phyloP scores from a whole-genome alignment of 2,329 filamentous ascomycete genomes.

The Aspergillus persii region DNA sequence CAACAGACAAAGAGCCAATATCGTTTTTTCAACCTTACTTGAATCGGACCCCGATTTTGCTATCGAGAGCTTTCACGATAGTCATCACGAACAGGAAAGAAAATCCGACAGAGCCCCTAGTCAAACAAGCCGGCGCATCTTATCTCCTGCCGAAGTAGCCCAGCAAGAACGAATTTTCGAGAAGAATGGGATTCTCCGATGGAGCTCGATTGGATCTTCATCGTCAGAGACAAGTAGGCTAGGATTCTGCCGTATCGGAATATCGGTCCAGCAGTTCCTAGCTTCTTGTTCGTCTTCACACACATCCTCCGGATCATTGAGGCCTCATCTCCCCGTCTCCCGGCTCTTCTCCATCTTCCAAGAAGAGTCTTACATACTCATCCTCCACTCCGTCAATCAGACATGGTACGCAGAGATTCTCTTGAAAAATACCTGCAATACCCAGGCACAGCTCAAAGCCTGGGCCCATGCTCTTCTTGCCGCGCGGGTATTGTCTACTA shows the following conservation, averaged over 20 bases:
- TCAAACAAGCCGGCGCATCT: slow-evolving; percentile 20
- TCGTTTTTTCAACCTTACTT: slow-evolving; percentile 65
- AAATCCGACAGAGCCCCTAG: neutral
- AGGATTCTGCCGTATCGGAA: slow-evolving; percentile 57
- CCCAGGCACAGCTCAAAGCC: slow-evolving; percentile 55
- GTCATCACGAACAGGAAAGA: neutral
- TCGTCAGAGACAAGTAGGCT: slow-evolving; percentile 24
- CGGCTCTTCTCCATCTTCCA: slow-evolving; percentile 52
- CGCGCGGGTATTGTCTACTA: slow-evolving; percentile 29
- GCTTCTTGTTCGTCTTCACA: slow-evolving; percentile 11
- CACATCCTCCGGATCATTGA: slow-evolving; percentile 19
- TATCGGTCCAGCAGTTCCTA: slow-evolving; percentile 40
- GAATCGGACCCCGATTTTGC: slow-evolving; percentile 29
- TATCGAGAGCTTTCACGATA: neutral
- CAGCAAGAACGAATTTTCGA: slow-evolving; percentile 58
- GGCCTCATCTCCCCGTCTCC: slow-evolving; percentile 43
- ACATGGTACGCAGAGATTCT: slow-evolving; percentile 55
- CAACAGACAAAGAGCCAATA: slow-evolving; percentile 80
- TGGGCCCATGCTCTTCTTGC: slow-evolving; percentile 61
- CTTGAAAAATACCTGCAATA: slow-evolving; percentile 58
- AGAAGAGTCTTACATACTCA: slow-evolving; percentile 61
- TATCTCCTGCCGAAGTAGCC: slow-evolving; percentile 66
- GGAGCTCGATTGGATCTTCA: slow-evolving; percentile 30
- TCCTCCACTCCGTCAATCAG: slow-evolving; percentile 41
- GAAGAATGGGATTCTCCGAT: slow-evolving; percentile 64